Percentiles rank a stretch among this genome's conserved stretches.
These are phyloP conservation scores for Skeletonema grethae DNA, from an alignment of 108 stramenopile genomes.

Conservation along the genomic window DNA sequence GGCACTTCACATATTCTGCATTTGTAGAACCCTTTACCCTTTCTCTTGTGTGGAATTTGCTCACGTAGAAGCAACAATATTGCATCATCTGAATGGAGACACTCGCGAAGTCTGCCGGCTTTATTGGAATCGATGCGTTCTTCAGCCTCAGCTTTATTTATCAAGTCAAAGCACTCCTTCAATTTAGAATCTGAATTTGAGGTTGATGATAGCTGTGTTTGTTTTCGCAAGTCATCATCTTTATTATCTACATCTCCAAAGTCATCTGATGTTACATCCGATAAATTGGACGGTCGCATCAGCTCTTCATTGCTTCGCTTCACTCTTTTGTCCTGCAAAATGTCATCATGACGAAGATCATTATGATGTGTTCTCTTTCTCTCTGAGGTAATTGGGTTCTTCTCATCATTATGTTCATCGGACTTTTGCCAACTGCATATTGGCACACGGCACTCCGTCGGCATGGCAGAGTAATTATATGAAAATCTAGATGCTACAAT, in stretches of 20 bases:
- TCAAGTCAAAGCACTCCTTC: not conserved
- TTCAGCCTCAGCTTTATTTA: not conserved
- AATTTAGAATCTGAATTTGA: not conserved
- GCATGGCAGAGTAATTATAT: not conserved
- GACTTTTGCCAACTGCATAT: not conserved
- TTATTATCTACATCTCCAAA: not conserved
- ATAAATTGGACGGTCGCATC: not conserved
- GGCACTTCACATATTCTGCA: slow-evolving; percentile 32
- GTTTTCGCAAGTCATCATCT: not conserved
- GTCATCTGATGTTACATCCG: slow-evolving; percentile 5
- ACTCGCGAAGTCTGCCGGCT: slow-evolving; percentile 6
- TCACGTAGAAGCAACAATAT: not conserved
- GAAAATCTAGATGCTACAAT: too few relatives aligned
- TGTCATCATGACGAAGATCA: not conserved
- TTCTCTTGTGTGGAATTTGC: slow-evolving; percentile 25
- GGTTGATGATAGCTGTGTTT: not conserved
- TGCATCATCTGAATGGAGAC: slow-evolving; percentile 1
- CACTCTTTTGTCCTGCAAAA: not conserved
- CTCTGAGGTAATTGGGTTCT: not conserved
- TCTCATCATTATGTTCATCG: not conserved
- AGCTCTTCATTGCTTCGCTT: not conserved
- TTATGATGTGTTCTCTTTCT: not conserved
- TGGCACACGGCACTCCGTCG: not conserved
- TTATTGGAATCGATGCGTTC: slow-evolving; percentile 8
- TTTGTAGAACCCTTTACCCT: slow-evolving; percentile 23